phyloP scores from a whole-genome alignment of 768 basidiomycete genomes.

The Mrakia hoshinonis region DNA sequence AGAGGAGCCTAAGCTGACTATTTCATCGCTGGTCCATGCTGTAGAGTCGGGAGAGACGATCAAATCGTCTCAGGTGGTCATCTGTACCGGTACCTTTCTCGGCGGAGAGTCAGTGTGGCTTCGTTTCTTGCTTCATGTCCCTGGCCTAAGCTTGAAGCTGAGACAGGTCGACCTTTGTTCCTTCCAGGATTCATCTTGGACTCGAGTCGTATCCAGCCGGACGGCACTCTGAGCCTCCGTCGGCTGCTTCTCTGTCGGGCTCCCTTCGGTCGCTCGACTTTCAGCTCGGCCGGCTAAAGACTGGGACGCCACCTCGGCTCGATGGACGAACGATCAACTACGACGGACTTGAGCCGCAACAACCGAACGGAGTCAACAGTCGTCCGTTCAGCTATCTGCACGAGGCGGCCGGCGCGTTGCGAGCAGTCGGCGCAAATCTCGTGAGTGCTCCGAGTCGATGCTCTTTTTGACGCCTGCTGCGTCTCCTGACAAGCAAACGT shows the following conservation, averaged over 20 bases:
- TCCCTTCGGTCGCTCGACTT: slow-evolving; percentile 70
- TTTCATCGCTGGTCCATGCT: background rate
- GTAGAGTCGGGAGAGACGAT: slow-evolving; percentile 37
- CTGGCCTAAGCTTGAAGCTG: too few relatives aligned
- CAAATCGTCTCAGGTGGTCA: slow-evolving; percentile 67
- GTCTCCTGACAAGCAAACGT: background rate
- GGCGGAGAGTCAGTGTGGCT: slow-evolving; percentile 52
- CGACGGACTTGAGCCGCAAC: slow-evolving; percentile 52
- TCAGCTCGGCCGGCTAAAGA: slow-evolving; percentile 69
- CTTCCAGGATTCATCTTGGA: slow-evolving; percentile 64
- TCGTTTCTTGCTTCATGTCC: background rate
- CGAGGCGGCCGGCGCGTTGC: slow-evolving; percentile 32
- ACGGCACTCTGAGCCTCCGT: slow-evolving; percentile 61
- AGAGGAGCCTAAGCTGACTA: too few relatives aligned
- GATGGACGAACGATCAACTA: slow-evolving; percentile 65
- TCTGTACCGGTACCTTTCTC: slow-evolving; percentile 86
- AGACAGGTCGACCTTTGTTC: background rate
- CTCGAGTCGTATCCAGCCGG: slow-evolving; percentile 56
- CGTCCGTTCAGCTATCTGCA: slow-evolving; percentile 73
- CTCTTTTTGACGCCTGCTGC: background rate
- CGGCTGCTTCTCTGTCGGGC: slow-evolving; percentile 53
- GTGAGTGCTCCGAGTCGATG: background rate
- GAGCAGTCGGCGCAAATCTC: slow-evolving; percentile 8
- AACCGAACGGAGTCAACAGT: slow-evolving; percentile 52
- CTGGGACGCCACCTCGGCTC: slow-evolving; percentile 73